Conservation (phyloP, 768 basidiomycete species). For the Dictyophora rubrovolvata region DNA sequence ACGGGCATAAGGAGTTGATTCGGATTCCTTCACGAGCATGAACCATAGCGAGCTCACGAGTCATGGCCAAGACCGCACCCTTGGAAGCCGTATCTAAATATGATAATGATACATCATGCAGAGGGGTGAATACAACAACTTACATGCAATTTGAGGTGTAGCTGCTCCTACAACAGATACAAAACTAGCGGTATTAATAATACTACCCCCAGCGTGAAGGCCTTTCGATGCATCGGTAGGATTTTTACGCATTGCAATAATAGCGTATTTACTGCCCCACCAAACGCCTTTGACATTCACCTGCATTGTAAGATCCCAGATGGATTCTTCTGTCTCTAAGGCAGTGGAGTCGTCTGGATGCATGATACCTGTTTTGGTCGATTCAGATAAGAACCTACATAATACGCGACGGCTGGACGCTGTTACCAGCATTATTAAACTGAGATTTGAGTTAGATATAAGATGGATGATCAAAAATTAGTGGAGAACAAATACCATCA, state of each 20-base stretch:
- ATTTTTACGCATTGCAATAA: conserved; percentile 92
- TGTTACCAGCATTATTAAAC: conserved; percentile 88
- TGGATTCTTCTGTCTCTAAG: conserved; percentile 89
- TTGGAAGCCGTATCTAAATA: conserved; percentile 18
- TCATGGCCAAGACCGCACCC: conserved; percentile 98
- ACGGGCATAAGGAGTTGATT: conserved; percentile 94
- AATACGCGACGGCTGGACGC: background rate
- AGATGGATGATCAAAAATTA: background rate
- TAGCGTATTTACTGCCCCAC: conserved; percentile 99
- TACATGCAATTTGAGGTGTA: background rate
- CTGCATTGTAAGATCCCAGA: conserved; percentile 91
- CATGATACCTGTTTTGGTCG: conserved; percentile 74
- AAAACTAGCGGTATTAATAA: conserved; percentile 98
- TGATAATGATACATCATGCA: conserved; percentile 55
- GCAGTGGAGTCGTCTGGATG: conserved; percentile 92
- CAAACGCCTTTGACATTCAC: conserved; percentile 98
- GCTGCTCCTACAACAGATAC: conserved; percentile 90
- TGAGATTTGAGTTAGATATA: conserved; percentile 19
- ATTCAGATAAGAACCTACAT: conserved; percentile 4
- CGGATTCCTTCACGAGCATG: conserved; percentile 97
- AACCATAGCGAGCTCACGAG: conserved; percentile 93
- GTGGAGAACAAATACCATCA: conserved; percentile 56
- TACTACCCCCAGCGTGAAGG: conserved; percentile 67
- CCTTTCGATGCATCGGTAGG: conserved; percentile 72
- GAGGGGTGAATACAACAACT: background rate